Base-by-base conservation (phyloP, 768 basidiomycete genomes). In the Boletus rubescentipes region DNA sequence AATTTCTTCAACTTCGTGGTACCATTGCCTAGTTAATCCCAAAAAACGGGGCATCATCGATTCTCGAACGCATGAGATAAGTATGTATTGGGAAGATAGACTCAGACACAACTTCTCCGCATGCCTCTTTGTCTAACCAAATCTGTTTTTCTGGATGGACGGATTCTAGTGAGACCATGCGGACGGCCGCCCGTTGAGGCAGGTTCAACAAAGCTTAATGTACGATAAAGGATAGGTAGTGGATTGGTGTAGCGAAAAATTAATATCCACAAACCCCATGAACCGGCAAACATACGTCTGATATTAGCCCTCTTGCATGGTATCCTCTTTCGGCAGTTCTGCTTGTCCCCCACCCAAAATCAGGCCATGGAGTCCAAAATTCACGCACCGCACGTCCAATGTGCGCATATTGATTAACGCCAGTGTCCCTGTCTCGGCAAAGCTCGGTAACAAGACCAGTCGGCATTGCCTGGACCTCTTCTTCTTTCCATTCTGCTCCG, bases 351-450 rank as follows among this genome's bases (percentile, higher is more conserved):
- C 63, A 34, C 60, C 59, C 21, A 53, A 39, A 49, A 50, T 63
- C 66, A 77, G 63, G 16, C 75, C 74, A 18, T 64, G 60, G 32
- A 84, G 75, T 1, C 74, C 76, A 63, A 89, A 86, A 52, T 76
- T 72, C 32, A 89, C 70, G 49, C 79, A 80, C 60, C 77, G 86
- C 20, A 90, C 85, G 49, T 80, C 86, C 63, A 96, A 72, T 20
- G 87, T 89, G 65, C 83, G 77, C 61, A 93, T 67, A 67, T 97
- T 91, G 44, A 97, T 77, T 9, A 97, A 75, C 18, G 86, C 90
- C 46, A 98, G 67, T 37, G 79, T 74, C 2, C 94, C 93, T 9
- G 89, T 89, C 65, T 86, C 78, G 15, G 83, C 76, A 65, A 98
- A 98, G 35, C 77, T 79, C 2, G 96, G 96, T 23, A 97, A 73